These are phyloP conservation scores for Fusarium pininemorale DNA, from an alignment of 2,329 filamentous ascomycete species.

Conservation along the genomic window DNA sequence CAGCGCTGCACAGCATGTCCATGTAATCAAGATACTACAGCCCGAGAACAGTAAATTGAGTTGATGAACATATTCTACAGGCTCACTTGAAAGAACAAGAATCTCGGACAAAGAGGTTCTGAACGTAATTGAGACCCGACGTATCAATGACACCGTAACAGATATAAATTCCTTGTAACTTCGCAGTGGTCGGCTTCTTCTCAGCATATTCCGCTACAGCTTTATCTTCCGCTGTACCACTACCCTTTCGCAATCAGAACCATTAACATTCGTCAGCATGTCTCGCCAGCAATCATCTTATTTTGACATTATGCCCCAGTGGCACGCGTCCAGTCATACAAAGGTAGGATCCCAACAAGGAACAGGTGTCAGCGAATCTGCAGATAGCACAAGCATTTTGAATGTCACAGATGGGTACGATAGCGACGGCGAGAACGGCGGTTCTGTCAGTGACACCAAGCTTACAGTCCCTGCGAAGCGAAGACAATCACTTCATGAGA, in stretches of 20 bases:
- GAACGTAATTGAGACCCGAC: no score
- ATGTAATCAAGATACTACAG: rapidly evolving
- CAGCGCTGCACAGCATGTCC: not conserved
- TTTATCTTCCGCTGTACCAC: rapidly evolving
- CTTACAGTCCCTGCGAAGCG: rapidly evolving
- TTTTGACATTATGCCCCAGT: not conserved
- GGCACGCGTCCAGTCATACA: not conserved
- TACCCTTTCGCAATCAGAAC: rapidly evolving
- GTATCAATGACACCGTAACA: rapidly evolving
- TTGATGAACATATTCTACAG: not conserved
- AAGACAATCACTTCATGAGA: not conserved
- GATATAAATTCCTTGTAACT: not conserved
- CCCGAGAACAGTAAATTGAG: rapidly evolving
- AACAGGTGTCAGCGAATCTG: no score
- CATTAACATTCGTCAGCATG: not conserved
- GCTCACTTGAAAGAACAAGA: not conserved
- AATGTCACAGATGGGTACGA: rapidly evolving
- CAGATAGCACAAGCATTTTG: no score
- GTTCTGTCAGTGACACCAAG: rapidly evolving
- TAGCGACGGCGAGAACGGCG: rapidly evolving
- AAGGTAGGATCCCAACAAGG: rapidly evolving
- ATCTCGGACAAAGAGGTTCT: not conserved
- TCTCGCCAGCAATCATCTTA: not conserved
- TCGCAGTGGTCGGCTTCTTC: rapidly evolving
- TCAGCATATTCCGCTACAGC: no score